Evolutionary conservation across 306 rosid species (phyloP), one percentile per base, ranked within the genome.

Genomic region (Malus fusca): DNA sequence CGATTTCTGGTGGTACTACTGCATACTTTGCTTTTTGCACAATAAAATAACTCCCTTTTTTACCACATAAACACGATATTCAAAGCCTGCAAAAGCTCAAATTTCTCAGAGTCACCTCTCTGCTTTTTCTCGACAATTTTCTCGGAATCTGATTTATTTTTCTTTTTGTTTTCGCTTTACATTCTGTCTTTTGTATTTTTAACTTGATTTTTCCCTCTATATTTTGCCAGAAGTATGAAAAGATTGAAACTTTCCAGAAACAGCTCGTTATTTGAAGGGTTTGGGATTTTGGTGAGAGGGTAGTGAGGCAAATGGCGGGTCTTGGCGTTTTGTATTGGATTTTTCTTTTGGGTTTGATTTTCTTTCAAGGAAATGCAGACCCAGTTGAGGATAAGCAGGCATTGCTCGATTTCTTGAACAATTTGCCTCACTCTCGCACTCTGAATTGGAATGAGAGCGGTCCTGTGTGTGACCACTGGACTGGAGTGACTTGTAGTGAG

Each of bases 321-420:
- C 42, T 77, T 46, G 48, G 79, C 76, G 53, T 85, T 82, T 55
- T 87, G 75, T 63, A 60, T 73, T 79, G 73, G 40, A 46, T 89
- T 78, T 72, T 40, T 56, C 48, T 89, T 19, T 33, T 91, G 83
- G 81, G 84, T 88, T 75, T 88, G 58, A 31, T 76, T 53, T 59
- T 68, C 31, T 80, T 66, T 42, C 84, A 69, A 60, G 88, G 73
- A 75, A 88, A 85, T 66, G 90, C 93, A 7, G 97, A 91, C 77
- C 84, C 86, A 25, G 69, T 87, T 85, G 88, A 87, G 74, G 98
- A 93, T 53, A 93, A 91, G 85, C 82, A 40, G 77, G 96, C 91
- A 66, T 62, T 93, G 80, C 90, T 91, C 25, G 96, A 91, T 1
- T 91, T 93, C 12, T 78, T 87, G 46, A 66, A 31, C 74, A 82